phyloP scores from a whole-genome alignment of 1,284 basidiomycete species.

The Trichosporon sp. region DNA sequence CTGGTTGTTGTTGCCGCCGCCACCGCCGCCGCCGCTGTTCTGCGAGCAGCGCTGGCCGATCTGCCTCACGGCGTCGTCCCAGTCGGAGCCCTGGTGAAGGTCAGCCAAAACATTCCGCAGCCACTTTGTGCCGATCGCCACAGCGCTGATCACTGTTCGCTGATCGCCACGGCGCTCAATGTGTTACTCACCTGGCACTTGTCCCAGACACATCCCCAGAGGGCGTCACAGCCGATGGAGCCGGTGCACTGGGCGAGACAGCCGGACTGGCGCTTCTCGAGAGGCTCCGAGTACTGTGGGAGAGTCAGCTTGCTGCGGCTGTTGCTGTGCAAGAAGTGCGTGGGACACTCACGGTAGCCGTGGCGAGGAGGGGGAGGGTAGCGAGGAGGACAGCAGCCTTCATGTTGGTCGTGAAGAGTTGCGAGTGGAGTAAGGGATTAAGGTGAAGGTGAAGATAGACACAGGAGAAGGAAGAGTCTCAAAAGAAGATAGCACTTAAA shows the following conservation, averaged over 20 bases:
- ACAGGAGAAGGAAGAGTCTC: background rate
- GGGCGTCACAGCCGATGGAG: conserved; percentile 6
- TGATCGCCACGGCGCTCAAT: background rate
- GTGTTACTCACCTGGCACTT: conserved; percentile 15
- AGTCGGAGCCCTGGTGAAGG: conserved; percentile 6
- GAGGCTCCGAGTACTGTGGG: background rate
- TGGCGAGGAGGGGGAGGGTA: conserved; percentile 7
- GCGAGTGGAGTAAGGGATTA: background rate
- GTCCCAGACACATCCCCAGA: conserved; percentile 17
- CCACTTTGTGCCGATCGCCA: background rate
- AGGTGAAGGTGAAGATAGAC: background rate
- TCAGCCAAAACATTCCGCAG: background rate
- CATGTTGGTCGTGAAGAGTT: background rate
- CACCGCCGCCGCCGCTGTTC: background rate
- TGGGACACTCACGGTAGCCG: background rate
- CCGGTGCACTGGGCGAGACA: background rate
- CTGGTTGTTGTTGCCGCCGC: background rate
- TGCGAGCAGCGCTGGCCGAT: background rate
- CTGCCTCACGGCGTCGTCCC: conserved; percentile 4
- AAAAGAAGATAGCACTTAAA: background rate
- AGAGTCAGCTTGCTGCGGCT: background rate
- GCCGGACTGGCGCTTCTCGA: conserved; percentile 6
- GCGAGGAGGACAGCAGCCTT: conserved; percentile 9
- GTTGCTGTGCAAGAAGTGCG: background rate
- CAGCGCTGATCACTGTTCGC: too few relatives aligned